These are phyloP conservation scores for Forsythia suspensa DNA, from an alignment of 257 asterid genomes.

Conservation along the genomic window DNA sequence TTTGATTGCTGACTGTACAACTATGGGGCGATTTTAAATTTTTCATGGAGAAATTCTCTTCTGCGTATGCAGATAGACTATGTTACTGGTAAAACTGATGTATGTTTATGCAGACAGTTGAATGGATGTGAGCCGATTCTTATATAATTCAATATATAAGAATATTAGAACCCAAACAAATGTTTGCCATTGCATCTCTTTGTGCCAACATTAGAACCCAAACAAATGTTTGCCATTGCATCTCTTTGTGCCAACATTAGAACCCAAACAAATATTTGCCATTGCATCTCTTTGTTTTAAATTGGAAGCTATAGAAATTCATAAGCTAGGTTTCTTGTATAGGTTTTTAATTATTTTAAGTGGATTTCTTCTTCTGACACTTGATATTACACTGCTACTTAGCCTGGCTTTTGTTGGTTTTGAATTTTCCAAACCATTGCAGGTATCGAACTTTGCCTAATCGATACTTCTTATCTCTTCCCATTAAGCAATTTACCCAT, in stretches of 20 bases:
- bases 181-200: not conserved
- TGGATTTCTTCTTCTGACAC: not conserved
- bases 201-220: too few species aligned
- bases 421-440: conserved; percentile 20
- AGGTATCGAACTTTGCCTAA: conserved; percentile 88
- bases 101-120: not conserved
- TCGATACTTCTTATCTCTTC: conserved; percentile 74
- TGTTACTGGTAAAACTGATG: not conserved
- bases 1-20: not conserved
- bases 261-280: too few species aligned
- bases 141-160: not conserved
- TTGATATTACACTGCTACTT: conserved; percentile 5
- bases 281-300: too few species aligned
- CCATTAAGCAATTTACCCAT: conserved; percentile 75
- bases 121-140: not conserved
- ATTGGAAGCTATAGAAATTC: not conserved
- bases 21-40: not conserved
- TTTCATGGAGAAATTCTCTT: not conserved
- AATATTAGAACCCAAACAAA: too few species aligned
- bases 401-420: conserved; percentile 3
- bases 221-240: too few species aligned
- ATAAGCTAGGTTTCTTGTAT: not conserved
- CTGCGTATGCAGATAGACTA: not conserved
- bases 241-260: too few species aligned
- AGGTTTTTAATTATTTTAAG: not conserved